Evolutionary conservation across 164 flowering plant genomes (phyloP).

Genomic region (Santalum album): DNA sequence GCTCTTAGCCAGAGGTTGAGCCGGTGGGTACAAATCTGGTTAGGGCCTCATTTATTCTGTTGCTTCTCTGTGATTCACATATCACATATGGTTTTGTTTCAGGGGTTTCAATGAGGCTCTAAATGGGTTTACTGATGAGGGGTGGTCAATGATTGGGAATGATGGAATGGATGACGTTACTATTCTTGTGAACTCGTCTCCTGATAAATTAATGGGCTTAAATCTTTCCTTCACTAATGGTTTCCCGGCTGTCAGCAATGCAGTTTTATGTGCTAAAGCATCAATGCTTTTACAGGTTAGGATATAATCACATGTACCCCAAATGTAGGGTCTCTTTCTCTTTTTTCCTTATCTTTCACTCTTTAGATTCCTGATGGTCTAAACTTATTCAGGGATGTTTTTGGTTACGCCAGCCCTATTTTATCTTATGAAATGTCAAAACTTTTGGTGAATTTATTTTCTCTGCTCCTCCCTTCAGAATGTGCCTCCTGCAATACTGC

Average conservation of each 20-base stretch:
- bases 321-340: too few species aligned
- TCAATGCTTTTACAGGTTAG: conserved; percentile 95
- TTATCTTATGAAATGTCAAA: too few species aligned
- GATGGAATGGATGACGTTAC: conserved; percentile 94
- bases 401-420: too few species aligned
- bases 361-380: neutral
- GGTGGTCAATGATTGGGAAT: conserved; percentile 80
- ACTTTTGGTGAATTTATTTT: neutral
- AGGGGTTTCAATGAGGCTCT: conserved; percentile 96
- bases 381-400: too few species aligned
- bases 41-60: neutral
- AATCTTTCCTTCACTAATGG: conserved; percentile 60
- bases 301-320: conserved; percentile 1
- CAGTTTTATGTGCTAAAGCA: conserved; percentile 89
- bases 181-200: conserved; percentile 75
- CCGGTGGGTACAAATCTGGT: conserved; percentile 36
- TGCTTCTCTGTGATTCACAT: neutral
- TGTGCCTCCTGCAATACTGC: conserved; percentile 93
- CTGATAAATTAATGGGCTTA: conserved; percentile 63
- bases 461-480: conserved; percentile 38
- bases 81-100: conserved; percentile 10
- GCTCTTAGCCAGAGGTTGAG: conserved; percentile 45
- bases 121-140: conserved; percentile 93
- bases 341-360: too few species aligned
- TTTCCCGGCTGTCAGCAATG: conserved; percentile 52